Conservation (phyloP, 1,284 basidiomycete species). For the Anthracocystis walkeri region DNA sequence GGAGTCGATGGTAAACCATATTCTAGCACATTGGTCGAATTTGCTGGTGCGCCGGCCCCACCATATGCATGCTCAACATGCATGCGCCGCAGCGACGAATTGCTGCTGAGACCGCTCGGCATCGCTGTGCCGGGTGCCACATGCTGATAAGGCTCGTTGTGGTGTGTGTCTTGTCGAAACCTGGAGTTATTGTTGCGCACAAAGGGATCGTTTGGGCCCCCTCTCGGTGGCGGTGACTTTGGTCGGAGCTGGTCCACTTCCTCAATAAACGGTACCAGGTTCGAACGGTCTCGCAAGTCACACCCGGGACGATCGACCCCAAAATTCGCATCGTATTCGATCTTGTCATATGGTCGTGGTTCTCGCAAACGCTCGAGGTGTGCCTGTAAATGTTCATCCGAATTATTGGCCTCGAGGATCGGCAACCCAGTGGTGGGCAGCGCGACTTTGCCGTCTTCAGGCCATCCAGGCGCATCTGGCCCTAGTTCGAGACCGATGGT, state of each 20-base stretch:
- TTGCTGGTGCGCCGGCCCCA: not conserved
- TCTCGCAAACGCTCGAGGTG: conserved; percentile 23
- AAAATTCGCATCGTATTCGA: conserved; percentile 56
- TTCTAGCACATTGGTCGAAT: conserved; percentile 2
- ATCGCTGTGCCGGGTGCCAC: conserved; percentile 8
- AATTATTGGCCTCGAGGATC: conserved; percentile 7
- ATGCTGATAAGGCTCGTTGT: conserved; percentile 2
- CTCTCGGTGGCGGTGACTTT: conserved; percentile 54
- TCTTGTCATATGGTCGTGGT: conserved; percentile 47
- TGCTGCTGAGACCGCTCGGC: conserved; percentile 38
- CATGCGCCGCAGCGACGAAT: conserved; percentile 23
- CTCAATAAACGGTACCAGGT: conserved; percentile 58
- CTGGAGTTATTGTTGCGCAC: conserved; percentile 4
- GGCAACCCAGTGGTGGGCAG: conserved; percentile 19
- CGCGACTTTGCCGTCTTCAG: conserved; percentile 9
- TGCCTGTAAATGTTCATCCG: conserved; percentile 6
- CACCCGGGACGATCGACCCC: conserved; percentile 60
- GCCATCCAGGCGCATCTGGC: conserved; percentile 46
- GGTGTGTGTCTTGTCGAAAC: conserved; percentile 2
- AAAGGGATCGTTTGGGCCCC: conserved; percentile 4
- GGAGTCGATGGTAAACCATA: not conserved
- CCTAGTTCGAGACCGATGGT: conserved; percentile 75
- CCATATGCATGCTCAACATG: conserved; percentile 9
- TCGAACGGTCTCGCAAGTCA: conserved; percentile 53
- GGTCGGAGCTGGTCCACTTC: conserved; percentile 62